A percentile compares a stretch with the other conserved stretches of the same genome.
Evolutionary conservation across 2,329 filamentous ascomycete genomes (phyloP).

Genomic region (Trichoderma oligosporum): DNA sequence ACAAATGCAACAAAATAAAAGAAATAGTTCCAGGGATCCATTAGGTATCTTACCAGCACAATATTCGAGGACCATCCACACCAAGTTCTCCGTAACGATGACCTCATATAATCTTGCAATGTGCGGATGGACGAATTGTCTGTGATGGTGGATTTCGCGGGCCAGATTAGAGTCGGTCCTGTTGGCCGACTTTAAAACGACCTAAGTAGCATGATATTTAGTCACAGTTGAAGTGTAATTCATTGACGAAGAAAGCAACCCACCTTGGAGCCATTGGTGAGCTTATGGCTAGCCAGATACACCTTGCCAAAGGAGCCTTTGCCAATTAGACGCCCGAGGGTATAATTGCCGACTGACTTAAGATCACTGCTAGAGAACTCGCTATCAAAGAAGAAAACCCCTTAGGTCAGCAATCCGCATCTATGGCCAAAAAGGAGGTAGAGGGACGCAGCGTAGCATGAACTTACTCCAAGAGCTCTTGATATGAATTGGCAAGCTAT

Average conservation of each 20-base stretch:
- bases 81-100: conserved; percentile 89
- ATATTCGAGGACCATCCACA: conserved; percentile 96
- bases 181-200: conserved; percentile 96
- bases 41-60: conserved; percentile 64
- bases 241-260: neutral
- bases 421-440: conserved; percentile 8
- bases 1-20: neutral
- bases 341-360: conserved; percentile 90
- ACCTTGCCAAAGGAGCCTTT: conserved; percentile 99
- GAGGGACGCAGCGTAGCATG: neutral
- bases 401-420: neutral
- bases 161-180: conserved; percentile 95
- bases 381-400: conserved; percentile 43
- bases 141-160: conserved; percentile 96
- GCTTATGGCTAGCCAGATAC: conserved; percentile 91
- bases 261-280: conserved; percentile 97
- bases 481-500: conserved; percentile 96
- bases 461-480: conserved; percentile 87
- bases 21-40: neutral
- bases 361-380: conserved; percentile 93
- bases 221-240: conserved; percentile 19
- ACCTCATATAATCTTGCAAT: conserved; percentile 97
- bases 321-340: conserved; percentile 84
- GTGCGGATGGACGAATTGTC: conserved; percentile 95
- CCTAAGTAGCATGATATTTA: conserved; percentile 51